Evolutionary conservation across 495 filamentous ascomycete genomes (phyloP), one percentile per base, ranked within the genome.

Genomic region (Aspergillus hancockii): DNA sequence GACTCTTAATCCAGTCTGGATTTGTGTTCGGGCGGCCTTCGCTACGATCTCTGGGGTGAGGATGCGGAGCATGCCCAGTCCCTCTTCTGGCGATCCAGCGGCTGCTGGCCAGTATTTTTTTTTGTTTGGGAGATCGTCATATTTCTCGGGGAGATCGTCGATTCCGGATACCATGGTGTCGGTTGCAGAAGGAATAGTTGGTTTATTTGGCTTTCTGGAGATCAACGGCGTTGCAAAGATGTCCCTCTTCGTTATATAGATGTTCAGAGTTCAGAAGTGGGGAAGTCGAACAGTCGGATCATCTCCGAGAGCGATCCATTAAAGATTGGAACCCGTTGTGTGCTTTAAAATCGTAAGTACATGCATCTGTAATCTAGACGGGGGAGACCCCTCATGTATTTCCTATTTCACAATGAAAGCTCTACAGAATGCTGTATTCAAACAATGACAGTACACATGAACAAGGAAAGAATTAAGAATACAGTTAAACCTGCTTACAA

Each of bases 1-100:
- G 18, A 80, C 72, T 2, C 79, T 75, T 52, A 78, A 73, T 49
- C 79, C 79, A 0, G 77, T 79, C 41, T 74, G 73, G 62, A 82
- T 81, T 60, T 81, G 73, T 6, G 69, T 76, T 14, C 65, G 71
- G 1, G 79, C 79, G 0, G 79, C 79, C 16, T 69, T 63, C 19
- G 77, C 77, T 1, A 82, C 77, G n/a, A 79, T 54, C 2, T 79
- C 77, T 5, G 78, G 75, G 0, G 79, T 81, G 2, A 82, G 68
- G n/a, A 81, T 64, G 16, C 73, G 76, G 7, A 81, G 66, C 71
- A 80, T 79, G n/a, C 81, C 81, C n/a, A 82, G 71, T 14, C 81
- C 80, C 62, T 83, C 81, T 30, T 81, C 77, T 12, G 67, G 58
- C 3, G 78, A 78, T 0, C 75, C 77, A 12, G 79, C 66, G 1